Evolutionary conservation across 805 yeast genomes (phyloP).

Genomic region (Brettanomyces anomalus): DNA sequence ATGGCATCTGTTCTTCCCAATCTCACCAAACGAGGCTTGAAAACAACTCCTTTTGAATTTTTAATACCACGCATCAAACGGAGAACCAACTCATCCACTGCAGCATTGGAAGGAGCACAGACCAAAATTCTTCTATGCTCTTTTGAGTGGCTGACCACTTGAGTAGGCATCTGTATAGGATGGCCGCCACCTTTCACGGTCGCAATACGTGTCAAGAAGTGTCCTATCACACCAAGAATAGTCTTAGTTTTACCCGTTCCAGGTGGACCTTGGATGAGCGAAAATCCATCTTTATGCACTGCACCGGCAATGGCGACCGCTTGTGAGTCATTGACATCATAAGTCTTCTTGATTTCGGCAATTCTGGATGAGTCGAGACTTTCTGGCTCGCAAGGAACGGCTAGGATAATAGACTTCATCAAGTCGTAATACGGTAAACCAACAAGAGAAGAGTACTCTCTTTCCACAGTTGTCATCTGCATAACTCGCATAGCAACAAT

Average conservation of each 20-base stretch:
- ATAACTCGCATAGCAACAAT: conserved; percentile 65
- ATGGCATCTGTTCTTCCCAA: conserved; percentile 87
- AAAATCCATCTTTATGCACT: conserved; percentile 60
- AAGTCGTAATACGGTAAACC: conserved; percentile 81
- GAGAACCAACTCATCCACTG: conserved; percentile 88
- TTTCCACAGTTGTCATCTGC: conserved; percentile 86
- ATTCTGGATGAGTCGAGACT: conserved; percentile 30
- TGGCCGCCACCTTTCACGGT: background rate
- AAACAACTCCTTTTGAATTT: conserved; percentile 41
- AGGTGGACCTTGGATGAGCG: conserved; percentile 96
- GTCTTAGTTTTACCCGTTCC: conserved; percentile 99
- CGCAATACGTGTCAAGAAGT: conserved; percentile 39
- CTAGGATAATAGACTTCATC: conserved; percentile 54
- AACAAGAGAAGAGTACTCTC: conserved; percentile 79
- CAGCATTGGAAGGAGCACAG: conserved; percentile 99
- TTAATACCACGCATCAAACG: conserved; percentile 70
- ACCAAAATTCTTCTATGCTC: conserved; percentile 55
- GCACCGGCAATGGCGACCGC: conserved; percentile 82
- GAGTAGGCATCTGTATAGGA: conserved; percentile 1
- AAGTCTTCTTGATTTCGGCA: conserved; percentile 34
- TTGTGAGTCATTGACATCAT: conserved; percentile 76
- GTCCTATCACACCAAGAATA: conserved; percentile 83
- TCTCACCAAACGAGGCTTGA: conserved; percentile 67
- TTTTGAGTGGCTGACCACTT: conserved; percentile 1
- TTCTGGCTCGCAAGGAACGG: conserved; percentile 44